Percentiles rank a stretch among this genome's conserved stretches.
These are phyloP conservation scores for Pythium grandisporangium DNA, from an alignment of 352 stramenopile species.

Conservation along the genomic window DNA sequence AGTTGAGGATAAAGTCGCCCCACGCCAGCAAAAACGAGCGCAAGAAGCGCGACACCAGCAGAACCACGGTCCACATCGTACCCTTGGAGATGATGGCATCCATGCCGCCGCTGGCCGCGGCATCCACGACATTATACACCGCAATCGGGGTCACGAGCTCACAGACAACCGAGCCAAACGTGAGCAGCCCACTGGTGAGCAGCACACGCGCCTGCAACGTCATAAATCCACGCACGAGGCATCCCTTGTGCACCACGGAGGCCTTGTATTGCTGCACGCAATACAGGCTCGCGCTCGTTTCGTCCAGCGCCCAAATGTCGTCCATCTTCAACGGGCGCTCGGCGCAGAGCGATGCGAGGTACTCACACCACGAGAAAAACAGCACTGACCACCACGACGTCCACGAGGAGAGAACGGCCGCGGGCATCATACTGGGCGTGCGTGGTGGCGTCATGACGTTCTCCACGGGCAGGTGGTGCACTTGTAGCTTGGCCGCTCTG, in stretches of 20 bases:
- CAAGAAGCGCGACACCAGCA: constrained; percentile 20
- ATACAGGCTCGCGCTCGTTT: constrained; percentile 21
- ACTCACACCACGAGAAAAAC: constrained; percentile 26
- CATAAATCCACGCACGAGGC: constrained; percentile 24
- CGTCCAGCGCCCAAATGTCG: constrained; percentile 40
- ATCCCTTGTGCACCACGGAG: constrained; percentile 15
- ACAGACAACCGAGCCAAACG: constrained; percentile 24
- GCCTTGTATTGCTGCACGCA: constrained; percentile 19
- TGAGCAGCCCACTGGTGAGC: constrained; percentile 22
- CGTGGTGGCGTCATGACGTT: constrained; percentile 5
- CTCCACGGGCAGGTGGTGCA: no score
- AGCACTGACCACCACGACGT: constrained; percentile 16
- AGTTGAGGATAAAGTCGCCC: constrained; percentile 20
- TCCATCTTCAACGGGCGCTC: constrained; percentile 14
- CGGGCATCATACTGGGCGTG: background rate
- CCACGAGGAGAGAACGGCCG: background rate
- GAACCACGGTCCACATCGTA: constrained; percentile 17
- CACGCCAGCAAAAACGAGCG: constrained; percentile 20
- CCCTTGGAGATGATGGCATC: constrained; percentile 14
- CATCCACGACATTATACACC: constrained; percentile 30
- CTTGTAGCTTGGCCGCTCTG: no score
- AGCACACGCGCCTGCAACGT: constrained; percentile 20
- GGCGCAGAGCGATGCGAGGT: constrained; percentile 12
- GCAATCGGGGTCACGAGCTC: constrained; percentile 27
- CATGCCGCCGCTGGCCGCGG: constrained; percentile 13